These are phyloP conservation scores for Waltergamsia citrina DNA, from an alignment of 2,329 filamentous ascomycete genomes.

Conservation along the genomic window DNA sequence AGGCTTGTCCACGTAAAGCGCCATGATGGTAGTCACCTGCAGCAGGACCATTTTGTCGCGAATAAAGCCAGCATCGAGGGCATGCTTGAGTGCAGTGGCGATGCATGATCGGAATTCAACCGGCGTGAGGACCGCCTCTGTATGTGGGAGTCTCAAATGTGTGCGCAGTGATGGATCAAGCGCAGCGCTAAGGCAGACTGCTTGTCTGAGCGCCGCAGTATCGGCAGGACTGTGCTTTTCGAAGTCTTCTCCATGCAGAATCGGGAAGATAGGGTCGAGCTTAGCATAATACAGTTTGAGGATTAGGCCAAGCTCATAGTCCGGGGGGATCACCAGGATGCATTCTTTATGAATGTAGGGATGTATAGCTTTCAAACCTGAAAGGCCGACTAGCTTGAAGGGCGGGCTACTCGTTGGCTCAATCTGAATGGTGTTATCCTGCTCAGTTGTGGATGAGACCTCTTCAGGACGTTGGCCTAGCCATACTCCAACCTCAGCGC, in stretches of 20 bases:
- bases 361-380: not conserved
- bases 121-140: constrained; percentile 6
- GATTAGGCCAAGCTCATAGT: constrained; percentile 5
- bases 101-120: constrained; percentile 7
- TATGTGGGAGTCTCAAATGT: constrained; percentile 8
- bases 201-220: constrained; percentile 9
- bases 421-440: too few relatives aligned
- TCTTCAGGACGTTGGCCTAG: constrained; percentile 6
- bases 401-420: too few relatives aligned
- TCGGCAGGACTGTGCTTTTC: constrained; percentile 5
- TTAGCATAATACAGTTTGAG: constrained; percentile 8
- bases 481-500: constrained; percentile 8
- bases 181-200: constrained; percentile 11
- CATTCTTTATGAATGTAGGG: constrained; percentile 6
- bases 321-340: constrained; percentile 5
- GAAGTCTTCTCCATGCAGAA: constrained; percentile 8
- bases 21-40: constrained; percentile 8
- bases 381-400: too few relatives aligned
- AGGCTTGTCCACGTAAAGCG: constrained; percentile 7
- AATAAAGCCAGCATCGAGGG: constrained; percentile 9
- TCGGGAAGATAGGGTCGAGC: constrained; percentile 10
- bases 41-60: constrained; percentile 7
- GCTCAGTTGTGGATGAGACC: too few relatives aligned
- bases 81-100: constrained; percentile 8
- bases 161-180: constrained; percentile 8